Base-by-base conservation (phyloP, 2,329 filamentous ascomycete genomes). In the Exophiala oligosperma region DNA sequence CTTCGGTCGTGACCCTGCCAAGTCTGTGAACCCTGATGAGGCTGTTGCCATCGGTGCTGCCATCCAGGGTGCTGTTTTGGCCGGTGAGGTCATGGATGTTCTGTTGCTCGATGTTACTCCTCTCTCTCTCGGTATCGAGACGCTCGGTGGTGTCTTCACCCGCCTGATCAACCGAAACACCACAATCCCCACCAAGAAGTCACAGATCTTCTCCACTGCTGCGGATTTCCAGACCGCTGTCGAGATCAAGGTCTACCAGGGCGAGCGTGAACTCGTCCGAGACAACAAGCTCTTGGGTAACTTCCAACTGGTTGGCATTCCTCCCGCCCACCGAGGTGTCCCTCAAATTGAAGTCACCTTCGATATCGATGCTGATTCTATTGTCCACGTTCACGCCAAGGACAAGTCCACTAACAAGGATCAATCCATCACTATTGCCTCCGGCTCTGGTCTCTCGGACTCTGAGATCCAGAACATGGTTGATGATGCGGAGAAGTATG, bases 381-480 rank as follows among this genome's bases (percentile, higher is more conserved):
- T 97, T 70, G 92, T 97, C 70, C 92, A 97, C 82, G 93, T 97
- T 65, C 90, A 94, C 77, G 93, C 93, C 77, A 96, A 96, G 85
- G 93, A 97, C 82, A 97, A 97, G 89, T 93, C 92, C 69, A 97
- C 92, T 80, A 91, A 91, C 87, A 97, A 97, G 88, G 93, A 97
- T 75, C 93, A 99, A 84, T 97, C 92, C 63, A 97, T 99, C 81
- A 97, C 93, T 75, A 96, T 99, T 76, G 92, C 93, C 56, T 97
- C 92, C 60, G 94, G 93, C 76, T 97, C 93, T 66, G 93, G 94
- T 86, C 89, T 97, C 58, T 96, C 91, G 49, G 92, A 99, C 63
- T 77, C 83, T 56, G 93, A 99, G 83, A 99, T 99, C 67, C 85
- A 97, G 82, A 88, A 86, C 80, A 97, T 99, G 94, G 92, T 99